phyloP scores from a whole-genome alignment of 2,329 filamentous ascomycete genomes.

The Cercospora sp. region DNA sequence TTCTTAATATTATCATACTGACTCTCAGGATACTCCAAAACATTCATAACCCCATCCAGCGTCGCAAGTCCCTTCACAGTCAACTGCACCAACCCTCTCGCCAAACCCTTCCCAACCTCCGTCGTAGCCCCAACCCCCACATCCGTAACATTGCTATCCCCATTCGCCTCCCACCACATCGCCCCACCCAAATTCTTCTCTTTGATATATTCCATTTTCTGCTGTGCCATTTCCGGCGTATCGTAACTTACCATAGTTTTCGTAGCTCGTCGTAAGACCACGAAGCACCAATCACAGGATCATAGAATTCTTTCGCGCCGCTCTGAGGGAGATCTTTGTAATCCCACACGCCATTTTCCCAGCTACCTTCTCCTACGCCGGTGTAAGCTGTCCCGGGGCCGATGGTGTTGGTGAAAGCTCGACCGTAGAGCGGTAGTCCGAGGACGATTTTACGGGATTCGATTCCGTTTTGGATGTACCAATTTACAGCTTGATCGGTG shows the following conservation, averaged over 20 bases:
- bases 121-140: constrained; percentile 45
- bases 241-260: constrained; percentile 75
- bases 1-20: constrained; percentile 56
- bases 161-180: constrained; percentile 96
- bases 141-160: constrained; percentile 56
- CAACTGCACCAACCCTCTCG: constrained; percentile 53
- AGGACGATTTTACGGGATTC: constrained; percentile 72
- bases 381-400: constrained; percentile 69
- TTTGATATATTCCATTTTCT: constrained; percentile 72
- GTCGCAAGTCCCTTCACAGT: constrained; percentile 43
- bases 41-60: constrained; percentile 52
- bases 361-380: constrained; percentile 75
- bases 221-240: constrained; percentile 63
- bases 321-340: constrained; percentile 75
- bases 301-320: constrained; percentile 64
- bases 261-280: constrained; percentile 71
- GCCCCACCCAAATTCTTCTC: constrained; percentile 72
- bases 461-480: constrained; percentile 66
- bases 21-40: constrained; percentile 54
- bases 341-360: constrained; percentile 84
- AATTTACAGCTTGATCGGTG: constrained; percentile 67
- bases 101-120: not conserved
- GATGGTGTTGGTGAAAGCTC: constrained; percentile 75
- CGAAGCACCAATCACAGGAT: constrained; percentile 66
- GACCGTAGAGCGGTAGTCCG: constrained; percentile 90